Conservation (phyloP, 768 basidiomycete species). For the Pulveroboletus sp. region DNA sequence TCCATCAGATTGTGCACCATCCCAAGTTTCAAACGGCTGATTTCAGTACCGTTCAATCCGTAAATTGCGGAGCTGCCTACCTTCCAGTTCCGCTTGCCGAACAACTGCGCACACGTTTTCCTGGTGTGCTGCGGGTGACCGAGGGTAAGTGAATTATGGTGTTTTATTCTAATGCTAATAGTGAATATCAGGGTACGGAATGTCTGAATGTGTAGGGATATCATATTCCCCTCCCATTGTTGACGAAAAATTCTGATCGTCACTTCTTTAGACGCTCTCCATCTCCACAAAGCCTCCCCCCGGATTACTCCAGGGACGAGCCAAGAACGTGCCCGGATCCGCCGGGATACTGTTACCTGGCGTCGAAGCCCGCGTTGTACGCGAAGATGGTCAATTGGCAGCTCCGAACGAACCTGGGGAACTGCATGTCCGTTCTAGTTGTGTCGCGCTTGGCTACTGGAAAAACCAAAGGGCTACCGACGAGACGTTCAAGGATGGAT, state of each 20-base stretch:
- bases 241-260: background rate
- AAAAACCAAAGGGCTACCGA: constrained; percentile 61
- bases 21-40: constrained; percentile 43
- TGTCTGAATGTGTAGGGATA: constrained; percentile 58
- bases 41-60: constrained; percentile 42
- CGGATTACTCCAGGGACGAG: constrained; percentile 43
- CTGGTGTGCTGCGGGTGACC: constrained; percentile 29
- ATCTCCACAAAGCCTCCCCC: constrained; percentile 41
- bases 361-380: constrained; percentile 56
- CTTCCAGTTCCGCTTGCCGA: constrained; percentile 52
- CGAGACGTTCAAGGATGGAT: constrained; percentile 64
- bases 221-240: background rate
- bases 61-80: constrained; percentile 61
- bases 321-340: constrained; percentile 37
- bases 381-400: constrained; percentile 54
- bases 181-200: constrained; percentile 54
- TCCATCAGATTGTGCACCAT: constrained; percentile 61
- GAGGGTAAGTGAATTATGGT: constrained; percentile 40
- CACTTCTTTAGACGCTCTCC: constrained; percentile 46
- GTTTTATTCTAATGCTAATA: constrained; percentile 2
- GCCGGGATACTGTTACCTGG: constrained; percentile 60
- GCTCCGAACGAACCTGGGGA: constrained; percentile 59
- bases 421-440: constrained; percentile 51
- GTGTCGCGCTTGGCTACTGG: constrained; percentile 66
- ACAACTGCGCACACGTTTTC: constrained; percentile 37